phyloP scores from a whole-genome alignment of 306 rosid species.

The Prunus persica region DNA sequence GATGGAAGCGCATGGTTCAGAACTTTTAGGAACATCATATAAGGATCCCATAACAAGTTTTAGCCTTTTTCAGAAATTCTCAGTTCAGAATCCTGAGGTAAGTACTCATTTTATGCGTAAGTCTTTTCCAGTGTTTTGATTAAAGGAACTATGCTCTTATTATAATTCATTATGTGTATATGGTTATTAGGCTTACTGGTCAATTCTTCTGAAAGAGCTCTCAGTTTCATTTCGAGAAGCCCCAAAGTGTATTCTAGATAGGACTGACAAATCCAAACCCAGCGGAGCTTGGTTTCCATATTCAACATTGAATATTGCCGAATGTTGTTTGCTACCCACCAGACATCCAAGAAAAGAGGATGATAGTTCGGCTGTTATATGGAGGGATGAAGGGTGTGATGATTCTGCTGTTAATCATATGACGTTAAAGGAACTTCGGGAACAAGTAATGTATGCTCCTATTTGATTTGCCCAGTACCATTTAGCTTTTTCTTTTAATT shows the following conservation, averaged over 20 bases:
- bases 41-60: slow-evolving; percentile 76
- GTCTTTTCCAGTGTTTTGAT: neutral
- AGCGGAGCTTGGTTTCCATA: slow-evolving; percentile 76
- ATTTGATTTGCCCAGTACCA: neutral
- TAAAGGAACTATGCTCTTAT: neutral
- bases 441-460: slow-evolving; percentile 67
- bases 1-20: slow-evolving; percentile 61
- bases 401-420: slow-evolving; percentile 42
- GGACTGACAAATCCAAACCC: slow-evolving; percentile 42
- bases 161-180: neutral
- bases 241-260: slow-evolving; percentile 61
- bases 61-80: slow-evolving; percentile 51
- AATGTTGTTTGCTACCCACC: slow-evolving; percentile 65
- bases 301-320: slow-evolving; percentile 69
- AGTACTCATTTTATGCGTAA: neutral
- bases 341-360: slow-evolving; percentile 53
- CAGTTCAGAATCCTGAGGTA: slow-evolving; percentile 65
- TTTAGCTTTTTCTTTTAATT: neutral
- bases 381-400: slow-evolving; percentile 77
- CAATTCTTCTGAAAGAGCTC: slow-evolving; percentile 64
- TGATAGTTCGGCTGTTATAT: slow-evolving; percentile 56
- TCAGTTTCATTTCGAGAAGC: slow-evolving; percentile 50
- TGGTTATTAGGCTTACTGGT: slow-evolving; percentile 67
- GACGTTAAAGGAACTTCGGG: slow-evolving; percentile 68
- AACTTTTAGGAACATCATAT: slow-evolving; percentile 59